These are phyloP conservation scores for Ceratocystis destructans DNA, from an alignment of 2,329 filamentous ascomycete genomes.

Conservation along the genomic window DNA sequence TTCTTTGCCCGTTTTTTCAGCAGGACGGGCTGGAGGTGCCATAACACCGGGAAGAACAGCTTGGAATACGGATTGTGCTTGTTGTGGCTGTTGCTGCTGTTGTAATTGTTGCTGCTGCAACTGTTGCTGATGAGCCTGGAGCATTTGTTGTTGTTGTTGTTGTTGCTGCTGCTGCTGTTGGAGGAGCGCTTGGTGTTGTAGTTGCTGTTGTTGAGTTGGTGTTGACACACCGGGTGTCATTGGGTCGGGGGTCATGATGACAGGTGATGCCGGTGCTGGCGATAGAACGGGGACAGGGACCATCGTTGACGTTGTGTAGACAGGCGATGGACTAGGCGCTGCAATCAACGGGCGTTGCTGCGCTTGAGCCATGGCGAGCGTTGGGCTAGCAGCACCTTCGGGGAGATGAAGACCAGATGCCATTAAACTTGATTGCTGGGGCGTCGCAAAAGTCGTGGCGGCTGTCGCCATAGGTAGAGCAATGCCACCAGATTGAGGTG, in stretches of 20 bases:
- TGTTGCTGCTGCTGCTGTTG: conserved; percentile 15
- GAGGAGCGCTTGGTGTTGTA: conserved; percentile 8
- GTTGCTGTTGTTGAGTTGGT: conserved; percentile 11
- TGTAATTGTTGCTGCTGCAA: conserved; percentile 5
- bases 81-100: background rate
- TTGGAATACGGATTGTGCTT: conserved; percentile 11
- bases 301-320: conserved; percentile 22
- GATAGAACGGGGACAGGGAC: conserved; percentile 20
- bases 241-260: conserved; percentile 14
- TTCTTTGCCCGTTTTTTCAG: conserved; percentile 48
- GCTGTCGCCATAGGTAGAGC: conserved; percentile 16
- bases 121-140: conserved; percentile 11
- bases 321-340: conserved; percentile 11
- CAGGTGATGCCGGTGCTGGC: conserved; percentile 16
- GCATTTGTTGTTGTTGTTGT: conserved; percentile 3
- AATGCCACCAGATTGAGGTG: conserved; percentile 8
- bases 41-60: conserved; percentile 31
- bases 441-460: conserved; percentile 15
- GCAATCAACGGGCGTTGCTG: conserved; percentile 15
- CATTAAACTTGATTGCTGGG: conserved; percentile 16
- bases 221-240: conserved; percentile 13
- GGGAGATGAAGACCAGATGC: conserved; percentile 20
- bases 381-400: conserved; percentile 19
- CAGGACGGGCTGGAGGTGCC: conserved; percentile 47
- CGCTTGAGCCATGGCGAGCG: conserved; percentile 20